A percentile compares a stretch with the other conserved stretches of the same genome.
These are phyloP conservation scores for Areca catechu DNA, from an alignment of 176 grass and related monocot genomes.

Conservation along the genomic window DNA sequence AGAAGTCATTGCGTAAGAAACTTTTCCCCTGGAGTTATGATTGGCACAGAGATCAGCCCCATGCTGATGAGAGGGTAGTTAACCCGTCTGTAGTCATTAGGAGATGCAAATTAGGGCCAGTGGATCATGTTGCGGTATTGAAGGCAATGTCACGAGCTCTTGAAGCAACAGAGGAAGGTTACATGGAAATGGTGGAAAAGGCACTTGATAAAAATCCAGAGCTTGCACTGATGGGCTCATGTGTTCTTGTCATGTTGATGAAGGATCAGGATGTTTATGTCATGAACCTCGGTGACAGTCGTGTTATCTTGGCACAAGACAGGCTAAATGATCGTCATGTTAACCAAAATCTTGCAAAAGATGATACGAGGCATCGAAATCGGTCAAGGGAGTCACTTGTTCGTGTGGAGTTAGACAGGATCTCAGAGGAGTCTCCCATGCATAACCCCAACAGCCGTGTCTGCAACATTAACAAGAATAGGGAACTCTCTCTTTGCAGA, in stretches of 20 bases:
- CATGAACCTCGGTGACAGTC: constrained; percentile 89
- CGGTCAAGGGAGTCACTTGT: constrained; percentile 73
- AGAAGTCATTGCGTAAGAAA: constrained; percentile 69
- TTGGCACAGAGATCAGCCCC: constrained; percentile 76
- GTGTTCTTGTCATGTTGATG: constrained; percentile 93
- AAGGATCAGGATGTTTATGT: constrained; percentile 95
- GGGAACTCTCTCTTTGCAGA: constrained; percentile 63
- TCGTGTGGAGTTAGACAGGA: constrained; percentile 73
- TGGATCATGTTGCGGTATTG: constrained; percentile 74
- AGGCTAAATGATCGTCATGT: constrained; percentile 36
- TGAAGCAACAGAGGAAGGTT: constrained; percentile 68
- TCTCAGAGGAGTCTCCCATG: constrained; percentile 85
- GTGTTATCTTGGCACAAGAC: constrained; percentile 85
- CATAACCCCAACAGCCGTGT: constrained; percentile 55
- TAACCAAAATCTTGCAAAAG: constrained; percentile 36
- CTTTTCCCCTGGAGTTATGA: constrained; percentile 88
- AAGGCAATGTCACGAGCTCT: constrained; percentile 78
- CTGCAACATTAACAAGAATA: constrained; percentile 44
- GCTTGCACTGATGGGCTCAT: constrained; percentile 83
- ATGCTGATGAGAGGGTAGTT: constrained; percentile 36
- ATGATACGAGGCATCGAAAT: constrained; percentile 42
- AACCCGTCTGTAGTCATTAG: constrained; percentile 41
- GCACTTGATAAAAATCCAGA: constrained; percentile 70
- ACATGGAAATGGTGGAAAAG: constrained; percentile 80
- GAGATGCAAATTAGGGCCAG: constrained; percentile 74